Percentiles rank a stretch among this genome's conserved stretches.
These are phyloP conservation scores for Takashimella tepidaria DNA, from an alignment of 1,284 basidiomycete species.

Conservation along the genomic window DNA sequence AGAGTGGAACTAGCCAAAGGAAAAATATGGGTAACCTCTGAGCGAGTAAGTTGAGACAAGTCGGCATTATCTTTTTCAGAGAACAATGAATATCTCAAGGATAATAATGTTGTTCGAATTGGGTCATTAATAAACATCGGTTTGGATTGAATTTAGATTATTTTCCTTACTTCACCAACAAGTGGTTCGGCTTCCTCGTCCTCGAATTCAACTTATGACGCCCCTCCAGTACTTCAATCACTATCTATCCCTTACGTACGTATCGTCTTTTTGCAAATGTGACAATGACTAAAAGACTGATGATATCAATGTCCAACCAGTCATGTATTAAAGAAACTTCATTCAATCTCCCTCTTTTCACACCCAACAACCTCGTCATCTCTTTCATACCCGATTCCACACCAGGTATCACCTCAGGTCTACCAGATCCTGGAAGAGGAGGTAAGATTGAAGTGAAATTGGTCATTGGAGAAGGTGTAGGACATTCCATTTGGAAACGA, in stretches of 20 bases:
- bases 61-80: no score
- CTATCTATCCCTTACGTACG: constrained; percentile 37
- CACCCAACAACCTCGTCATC: constrained; percentile 34
- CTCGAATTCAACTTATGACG: constrained; percentile 7
- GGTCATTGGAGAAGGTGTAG: constrained; percentile 32
- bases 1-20: constrained; percentile 31
- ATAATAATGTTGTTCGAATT: no score
- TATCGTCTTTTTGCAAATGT: no score
- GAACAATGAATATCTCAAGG: no score
- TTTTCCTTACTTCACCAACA: constrained; percentile 28
- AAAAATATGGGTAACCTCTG: constrained; percentile 37
- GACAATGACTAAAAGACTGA: no score
- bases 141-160: constrained; percentile 14
- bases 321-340: constrained; percentile 15
- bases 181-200: constrained; percentile 6
- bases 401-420: constrained; percentile 5
- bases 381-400: constrained; percentile 30
- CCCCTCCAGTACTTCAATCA: constrained; percentile 21
- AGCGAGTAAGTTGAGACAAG: constrained; percentile 24
- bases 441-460: constrained; percentile 30
- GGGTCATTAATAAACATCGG: background rate
- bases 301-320: no score
- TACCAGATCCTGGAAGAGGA: constrained; percentile 35
- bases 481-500: constrained; percentile 40
- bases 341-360: constrained; percentile 41